Percentiles rank a stretch among this genome's conserved stretches.
Evolutionary conservation across 495 filamentous ascomycete genomes (phyloP).

Genomic region (Penicillium flavigenum): DNA sequence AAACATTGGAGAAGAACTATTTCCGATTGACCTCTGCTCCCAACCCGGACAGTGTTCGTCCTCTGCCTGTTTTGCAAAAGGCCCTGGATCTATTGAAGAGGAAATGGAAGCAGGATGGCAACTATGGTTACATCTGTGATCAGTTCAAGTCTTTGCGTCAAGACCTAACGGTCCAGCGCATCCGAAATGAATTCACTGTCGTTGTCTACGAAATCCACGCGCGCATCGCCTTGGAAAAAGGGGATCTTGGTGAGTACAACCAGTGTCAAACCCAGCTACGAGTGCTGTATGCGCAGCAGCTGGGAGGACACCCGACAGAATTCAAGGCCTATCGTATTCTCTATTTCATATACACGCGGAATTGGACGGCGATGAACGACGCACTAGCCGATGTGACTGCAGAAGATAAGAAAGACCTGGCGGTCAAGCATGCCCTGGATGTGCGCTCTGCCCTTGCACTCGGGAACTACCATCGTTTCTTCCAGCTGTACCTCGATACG

Average conservation of each 20-base stretch:
- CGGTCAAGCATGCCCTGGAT: conserved; percentile 87
- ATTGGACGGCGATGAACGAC: conserved; percentile 97
- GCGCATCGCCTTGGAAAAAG: conserved; percentile 96
- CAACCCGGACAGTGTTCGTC: conserved; percentile 82
- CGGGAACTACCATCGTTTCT: conserved; percentile 96
- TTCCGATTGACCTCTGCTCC: conserved; percentile 89
- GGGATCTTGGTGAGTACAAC: conserved; percentile 99
- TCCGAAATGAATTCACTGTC: conserved; percentile 93
- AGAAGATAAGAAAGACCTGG: conserved; percentile 81
- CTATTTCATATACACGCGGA: conserved; percentile 99
- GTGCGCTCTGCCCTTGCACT: conserved; percentile 88
- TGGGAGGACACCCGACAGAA: conserved; percentile 88
- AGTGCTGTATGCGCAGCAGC: conserved; percentile 78
- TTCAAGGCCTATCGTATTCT: conserved; percentile 99
- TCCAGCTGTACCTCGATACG: conserved; percentile 88
- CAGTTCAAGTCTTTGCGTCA: conserved; percentile 99
- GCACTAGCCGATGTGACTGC: conserved; percentile 95
- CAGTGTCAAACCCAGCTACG: conserved; percentile 98
- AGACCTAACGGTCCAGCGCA: conserved; percentile 96
- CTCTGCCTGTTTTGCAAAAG: conserved; percentile 73
- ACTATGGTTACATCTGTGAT: conserved; percentile 97
- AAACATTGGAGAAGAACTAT: conserved; percentile 88
- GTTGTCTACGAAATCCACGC: conserved; percentile 97
- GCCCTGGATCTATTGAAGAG: conserved; percentile 85
- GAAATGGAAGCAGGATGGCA: conserved; percentile 91